Evolutionary conservation across 441 rosid genomes (phyloP).

Genomic region (Euphorbia schlechtendalii): DNA sequence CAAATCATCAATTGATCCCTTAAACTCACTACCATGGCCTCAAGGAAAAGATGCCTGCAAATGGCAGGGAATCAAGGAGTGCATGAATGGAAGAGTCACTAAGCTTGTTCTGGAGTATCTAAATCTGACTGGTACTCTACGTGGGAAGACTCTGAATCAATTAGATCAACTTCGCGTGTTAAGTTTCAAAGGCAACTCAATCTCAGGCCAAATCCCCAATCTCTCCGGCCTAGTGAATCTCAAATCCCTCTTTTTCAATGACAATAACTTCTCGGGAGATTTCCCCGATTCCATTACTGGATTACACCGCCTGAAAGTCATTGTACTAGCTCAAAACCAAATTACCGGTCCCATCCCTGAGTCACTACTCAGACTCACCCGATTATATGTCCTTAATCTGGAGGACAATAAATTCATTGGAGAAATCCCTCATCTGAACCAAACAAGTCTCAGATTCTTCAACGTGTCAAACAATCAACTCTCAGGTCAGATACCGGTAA

Average conservation of each 20-base stretch:
- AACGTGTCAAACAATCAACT: conserved; percentile 63
- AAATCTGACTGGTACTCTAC: conserved; percentile 55
- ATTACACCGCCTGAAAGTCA: conserved; percentile 62
- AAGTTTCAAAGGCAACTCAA: conserved; percentile 74
- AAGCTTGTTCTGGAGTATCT: conserved; percentile 71
- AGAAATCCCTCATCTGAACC: conserved; percentile 60
- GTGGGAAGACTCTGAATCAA: conserved; percentile 37
- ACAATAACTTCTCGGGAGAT: conserved; percentile 59
- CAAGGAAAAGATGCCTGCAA: conserved; percentile 51
- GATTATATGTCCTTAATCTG: conserved; percentile 47
- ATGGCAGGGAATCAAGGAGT: conserved; percentile 72
- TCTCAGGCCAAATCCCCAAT: conserved; percentile 64
- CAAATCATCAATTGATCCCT: conserved; percentile 65
- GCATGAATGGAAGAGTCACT: conserved; percentile 63
- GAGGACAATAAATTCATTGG: conserved; percentile 58
- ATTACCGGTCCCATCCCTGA: conserved; percentile 55
- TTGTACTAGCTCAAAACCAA: conserved; percentile 43
- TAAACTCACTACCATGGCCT: conserved; percentile 46
- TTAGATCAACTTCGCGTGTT: conserved; percentile 75
- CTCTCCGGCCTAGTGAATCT: conserved; percentile 60
- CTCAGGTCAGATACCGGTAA: conserved; percentile 62
- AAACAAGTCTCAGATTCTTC: conserved; percentile 65
- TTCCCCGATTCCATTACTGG: conserved; percentile 54
- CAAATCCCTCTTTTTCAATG: conserved; percentile 59
- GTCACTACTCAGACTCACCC: conserved; percentile 46